Evolutionary conservation across 805 yeast species (phyloP).

Genomic region (Wickerhamomyces chaumierensis): DNA sequence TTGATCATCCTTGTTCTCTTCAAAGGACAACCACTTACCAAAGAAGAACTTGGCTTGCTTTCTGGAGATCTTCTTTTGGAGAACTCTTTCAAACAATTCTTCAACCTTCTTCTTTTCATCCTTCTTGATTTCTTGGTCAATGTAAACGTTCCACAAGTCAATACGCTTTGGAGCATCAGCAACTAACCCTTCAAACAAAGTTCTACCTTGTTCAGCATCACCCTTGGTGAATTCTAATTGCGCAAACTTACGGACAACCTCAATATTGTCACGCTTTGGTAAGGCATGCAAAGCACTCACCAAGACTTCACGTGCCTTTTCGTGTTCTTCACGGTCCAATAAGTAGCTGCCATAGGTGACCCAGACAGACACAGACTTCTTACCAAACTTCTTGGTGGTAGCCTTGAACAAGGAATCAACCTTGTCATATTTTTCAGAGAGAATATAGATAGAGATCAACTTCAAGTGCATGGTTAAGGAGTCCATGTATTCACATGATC

Average conservation of each 20-base stretch:
- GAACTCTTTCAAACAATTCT: constrained; percentile 72
- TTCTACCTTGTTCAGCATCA: constrained; percentile 88
- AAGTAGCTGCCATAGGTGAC: constrained; percentile 68
- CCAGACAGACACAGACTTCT: constrained; percentile 63
- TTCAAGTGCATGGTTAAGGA: constrained; percentile 71
- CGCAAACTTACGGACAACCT: constrained; percentile 79
- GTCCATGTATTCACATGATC: constrained; percentile 88
- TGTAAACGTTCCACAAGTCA: constrained; percentile 90
- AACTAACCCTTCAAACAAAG: constrained; percentile 84
- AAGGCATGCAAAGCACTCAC: constrained; percentile 63
- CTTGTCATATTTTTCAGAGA: constrained; percentile 59
- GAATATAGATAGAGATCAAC: constrained; percentile 60
- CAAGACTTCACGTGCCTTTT: constrained; percentile 61
- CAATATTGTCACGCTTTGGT: constrained; percentile 65
- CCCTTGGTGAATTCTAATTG: constrained; percentile 81
- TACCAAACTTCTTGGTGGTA: constrained; percentile 73
- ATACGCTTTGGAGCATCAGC: constrained; percentile 85
- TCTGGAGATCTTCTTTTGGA: constrained; percentile 52
- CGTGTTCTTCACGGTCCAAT: constrained; percentile 41
- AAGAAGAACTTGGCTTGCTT: constrained; percentile 94
- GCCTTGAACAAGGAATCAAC: constrained; percentile 60
- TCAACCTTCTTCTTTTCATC: constrained; percentile 59
- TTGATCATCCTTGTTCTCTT: constrained; percentile 56
- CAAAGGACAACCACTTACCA: constrained; percentile 81
- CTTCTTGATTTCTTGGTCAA: constrained; percentile 81